Conservation (phyloP, 2,329 filamentous ascomycete species). For the Apiospora arundinis region DNA sequence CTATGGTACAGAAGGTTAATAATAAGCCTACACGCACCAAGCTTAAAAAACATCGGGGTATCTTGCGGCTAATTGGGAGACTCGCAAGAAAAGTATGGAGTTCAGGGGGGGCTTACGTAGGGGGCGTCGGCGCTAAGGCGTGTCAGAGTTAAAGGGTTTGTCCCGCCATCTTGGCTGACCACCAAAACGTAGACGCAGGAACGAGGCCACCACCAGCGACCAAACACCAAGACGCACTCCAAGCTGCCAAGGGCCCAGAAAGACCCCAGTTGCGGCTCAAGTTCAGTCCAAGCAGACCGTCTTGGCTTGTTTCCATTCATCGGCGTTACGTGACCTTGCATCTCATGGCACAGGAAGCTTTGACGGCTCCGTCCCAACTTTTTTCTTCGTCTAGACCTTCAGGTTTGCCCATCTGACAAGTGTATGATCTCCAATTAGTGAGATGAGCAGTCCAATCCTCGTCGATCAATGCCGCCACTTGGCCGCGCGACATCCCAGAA, state of each 20-base stretch:
- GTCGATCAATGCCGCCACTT: constrained; percentile 13
- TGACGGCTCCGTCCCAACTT: background rate
- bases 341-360: background rate
- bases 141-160: background rate
- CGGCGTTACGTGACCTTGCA: background rate
- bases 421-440: constrained; percentile 17
- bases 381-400: constrained; percentile 2
- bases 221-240: background rate
- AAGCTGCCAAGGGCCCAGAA: background rate
- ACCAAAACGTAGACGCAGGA: background rate
- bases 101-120: background rate
- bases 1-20: constrained; percentile 10
- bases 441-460: constrained; percentile 10
- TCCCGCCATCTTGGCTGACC: constrained; percentile 10
- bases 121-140: constrained; percentile 6
- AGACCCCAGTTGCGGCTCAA: constrained; percentile 3
- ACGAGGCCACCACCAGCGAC: background rate
- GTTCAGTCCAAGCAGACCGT: background rate
- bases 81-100: background rate
- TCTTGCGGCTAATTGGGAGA: background rate
- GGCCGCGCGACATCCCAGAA: background rate
- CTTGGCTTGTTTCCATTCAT: constrained; percentile 11
- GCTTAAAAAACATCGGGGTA: background rate
- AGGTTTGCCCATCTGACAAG: constrained; percentile 9
- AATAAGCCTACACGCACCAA: background rate